These are phyloP conservation scores for Nepenthes gracilis DNA, from an alignment of 148 eudicot species.

Conservation along the genomic window DNA sequence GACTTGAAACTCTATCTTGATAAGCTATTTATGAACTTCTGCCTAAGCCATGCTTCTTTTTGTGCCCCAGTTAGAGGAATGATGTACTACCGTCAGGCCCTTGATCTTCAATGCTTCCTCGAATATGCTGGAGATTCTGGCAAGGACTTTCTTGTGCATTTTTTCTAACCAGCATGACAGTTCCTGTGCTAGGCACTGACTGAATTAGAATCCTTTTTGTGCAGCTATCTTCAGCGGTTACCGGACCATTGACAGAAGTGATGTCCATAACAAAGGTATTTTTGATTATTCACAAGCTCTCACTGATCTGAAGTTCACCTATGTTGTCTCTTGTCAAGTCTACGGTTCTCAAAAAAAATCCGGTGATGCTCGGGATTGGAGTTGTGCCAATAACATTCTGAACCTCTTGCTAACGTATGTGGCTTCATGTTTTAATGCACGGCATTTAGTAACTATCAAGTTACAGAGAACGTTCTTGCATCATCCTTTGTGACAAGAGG, in stretches of 20 bases:
- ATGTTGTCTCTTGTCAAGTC: constrained; percentile 93
- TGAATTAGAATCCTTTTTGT: constrained; percentile 3
- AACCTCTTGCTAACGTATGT: constrained; percentile 85
- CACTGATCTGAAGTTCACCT: constrained; percentile 94
- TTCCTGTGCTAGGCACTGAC: background rate
- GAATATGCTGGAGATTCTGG: constrained; percentile 76
- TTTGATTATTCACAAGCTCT: constrained; percentile 63
- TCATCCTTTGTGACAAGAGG: constrained; percentile 3
- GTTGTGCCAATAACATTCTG: constrained; percentile 65
- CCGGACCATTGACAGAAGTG: constrained; percentile 52
- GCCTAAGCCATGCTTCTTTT: constrained; percentile 10
- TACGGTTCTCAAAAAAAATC: constrained; percentile 91
- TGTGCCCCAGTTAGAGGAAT: constrained; percentile 79
- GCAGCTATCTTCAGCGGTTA: constrained; percentile 83
- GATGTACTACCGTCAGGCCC: constrained; percentile 92
- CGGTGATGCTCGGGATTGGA: constrained; percentile 51
- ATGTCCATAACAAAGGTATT: constrained; percentile 25
- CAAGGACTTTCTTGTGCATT: constrained; percentile 13
- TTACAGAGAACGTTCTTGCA: background rate
- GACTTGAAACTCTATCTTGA: background rate
- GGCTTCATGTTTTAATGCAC: background rate
- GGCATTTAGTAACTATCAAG: constrained; percentile 1
- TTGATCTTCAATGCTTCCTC: constrained; percentile 90
- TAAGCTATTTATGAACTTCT: constrained; percentile 6
- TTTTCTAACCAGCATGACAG: background rate